These are phyloP conservation scores for Citrus unshiu DNA, from an alignment of 345 rosid species.

Conservation along the genomic window DNA sequence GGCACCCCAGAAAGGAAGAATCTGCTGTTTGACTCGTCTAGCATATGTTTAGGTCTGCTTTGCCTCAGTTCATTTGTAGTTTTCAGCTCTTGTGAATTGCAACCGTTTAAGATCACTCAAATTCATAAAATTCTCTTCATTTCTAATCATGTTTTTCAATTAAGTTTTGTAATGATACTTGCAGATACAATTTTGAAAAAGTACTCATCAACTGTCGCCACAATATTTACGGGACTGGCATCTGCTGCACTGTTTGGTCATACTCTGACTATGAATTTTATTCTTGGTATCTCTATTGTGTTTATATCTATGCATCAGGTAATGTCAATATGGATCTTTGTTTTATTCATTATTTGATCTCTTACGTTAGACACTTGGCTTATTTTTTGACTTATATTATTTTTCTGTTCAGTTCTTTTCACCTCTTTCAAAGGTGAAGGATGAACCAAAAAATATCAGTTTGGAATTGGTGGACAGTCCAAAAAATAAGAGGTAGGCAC, in stretches of 20 bases:
- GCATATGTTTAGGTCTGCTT: neutral
- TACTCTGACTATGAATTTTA: constrained; percentile 29
- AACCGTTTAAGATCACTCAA: neutral
- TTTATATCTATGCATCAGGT: constrained; percentile 48
- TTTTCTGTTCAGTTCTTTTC: constrained; percentile 34
- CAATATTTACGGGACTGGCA: constrained; percentile 39
- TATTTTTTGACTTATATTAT: neutral
- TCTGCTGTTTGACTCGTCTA: neutral
- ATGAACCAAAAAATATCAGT: constrained; percentile 14
- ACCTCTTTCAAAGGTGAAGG: constrained; percentile 32
- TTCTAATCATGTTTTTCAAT: too few species aligned
- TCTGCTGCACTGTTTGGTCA: constrained; percentile 39
- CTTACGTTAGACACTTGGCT: neutral
- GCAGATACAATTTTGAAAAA: constrained; percentile 44
- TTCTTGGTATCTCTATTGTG: constrained; percentile 38
- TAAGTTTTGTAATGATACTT: constrained; percentile 4
- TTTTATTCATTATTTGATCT: neutral
- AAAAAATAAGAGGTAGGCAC: constrained; percentile 14
- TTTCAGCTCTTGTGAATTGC: neutral
- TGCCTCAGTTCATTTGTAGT: neutral
- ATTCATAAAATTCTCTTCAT: too few species aligned
- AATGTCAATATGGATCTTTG: neutral
- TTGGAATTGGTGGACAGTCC: constrained; percentile 13
- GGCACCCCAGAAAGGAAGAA: neutral
- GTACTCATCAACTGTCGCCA: constrained; percentile 39